Base-by-base conservation (phyloP, 306 rosid genomes). In the Quercus variabilis region DNA sequence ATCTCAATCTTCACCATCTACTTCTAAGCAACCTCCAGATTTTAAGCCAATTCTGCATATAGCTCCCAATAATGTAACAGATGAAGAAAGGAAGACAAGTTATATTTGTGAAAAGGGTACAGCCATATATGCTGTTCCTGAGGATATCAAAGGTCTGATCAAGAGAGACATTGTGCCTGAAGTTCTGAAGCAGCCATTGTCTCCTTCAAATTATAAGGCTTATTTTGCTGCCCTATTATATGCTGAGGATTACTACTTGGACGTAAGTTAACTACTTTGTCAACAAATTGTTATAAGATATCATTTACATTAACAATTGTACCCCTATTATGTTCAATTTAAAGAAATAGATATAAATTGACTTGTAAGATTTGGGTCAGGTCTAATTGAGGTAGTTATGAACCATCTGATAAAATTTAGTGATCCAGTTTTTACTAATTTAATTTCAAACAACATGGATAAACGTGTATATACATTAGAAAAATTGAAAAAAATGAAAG, bases 161-260 rank as follows among this genome's bases (percentile, higher is more conserved):
- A 65, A 87, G 80, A 70, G 54, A 0, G 83, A 77, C 33, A 84
- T 73, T 21, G 79, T 58, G 43, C 86, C 88, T 3, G 20, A 58
- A 25, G 78, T 84, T 71, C 55, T 87, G 6, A 69, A 46, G 3
- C 49, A 68, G 38, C 83, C 75, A 26, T 51, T 87, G 76, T 84
- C 83, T 26, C 62, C 76, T 31, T 26, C 26, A 4, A 76, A 86
- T 12, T 87, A 87, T 7, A 82, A 77, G 86, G 80, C 74, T 63
- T 79, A 69, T 81, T 87, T 87, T 73, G 83, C 86, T 21, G 79
- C 88, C 71, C 74, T 84, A 5, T 43, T 82, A 49, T 80, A 79
- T 77, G 82, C 81, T 11, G 90, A 87, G 80, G 85, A 87, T 2
- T 82, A 67, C 81, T 79, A 84, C 57, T 30, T 9, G 21, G 76